Evolutionary conservation across 441 rosid species (phyloP).

Genomic region (Adansonia madagascariensis): DNA sequence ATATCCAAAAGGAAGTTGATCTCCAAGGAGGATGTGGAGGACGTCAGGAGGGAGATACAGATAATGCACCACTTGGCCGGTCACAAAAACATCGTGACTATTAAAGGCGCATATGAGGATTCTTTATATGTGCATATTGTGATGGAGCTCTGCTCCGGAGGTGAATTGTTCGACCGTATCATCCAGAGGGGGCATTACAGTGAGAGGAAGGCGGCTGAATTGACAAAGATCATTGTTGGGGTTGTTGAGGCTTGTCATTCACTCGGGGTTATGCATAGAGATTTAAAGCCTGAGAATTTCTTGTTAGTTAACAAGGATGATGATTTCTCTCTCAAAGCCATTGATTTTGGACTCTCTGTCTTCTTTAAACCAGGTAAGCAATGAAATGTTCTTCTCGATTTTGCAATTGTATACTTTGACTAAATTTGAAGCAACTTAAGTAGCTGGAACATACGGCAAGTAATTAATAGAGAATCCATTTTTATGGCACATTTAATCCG

Average conservation of each 20-base stretch:
- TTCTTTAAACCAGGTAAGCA: constrained; percentile 96
- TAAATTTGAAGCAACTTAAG: constrained; percentile 17
- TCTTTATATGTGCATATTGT: constrained; percentile 85
- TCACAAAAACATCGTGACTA: constrained; percentile 90
- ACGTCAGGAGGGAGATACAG: constrained; percentile 96
- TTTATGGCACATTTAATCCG: neutral
- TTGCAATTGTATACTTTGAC: neutral
- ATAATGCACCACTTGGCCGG: constrained; percentile 99
- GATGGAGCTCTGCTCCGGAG: constrained; percentile 95
- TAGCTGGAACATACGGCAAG: neutral
- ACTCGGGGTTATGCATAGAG: constrained; percentile 96
- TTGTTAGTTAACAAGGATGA: constrained; percentile 94
- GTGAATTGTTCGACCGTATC: constrained; percentile 93
- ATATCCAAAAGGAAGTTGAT: constrained; percentile 91
- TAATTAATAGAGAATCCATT: neutral
- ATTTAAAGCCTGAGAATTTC: constrained; percentile 94
- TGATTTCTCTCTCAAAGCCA: constrained; percentile 97
- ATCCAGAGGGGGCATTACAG: constrained; percentile 94
- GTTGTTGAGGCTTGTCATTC: constrained; percentile 98
- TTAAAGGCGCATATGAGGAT: constrained; percentile 97
- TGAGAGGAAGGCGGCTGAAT: constrained; percentile 93
- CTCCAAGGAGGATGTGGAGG: constrained; percentile 93
- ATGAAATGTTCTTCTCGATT: neutral
- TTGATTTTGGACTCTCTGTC: constrained; percentile 96
- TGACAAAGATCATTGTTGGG: constrained; percentile 88